Evolutionary conservation across 2,329 filamentous ascomycete genomes (phyloP), one percentile per base, ranked within the genome.

Genomic region (Intubia oerlemansii): DNA sequence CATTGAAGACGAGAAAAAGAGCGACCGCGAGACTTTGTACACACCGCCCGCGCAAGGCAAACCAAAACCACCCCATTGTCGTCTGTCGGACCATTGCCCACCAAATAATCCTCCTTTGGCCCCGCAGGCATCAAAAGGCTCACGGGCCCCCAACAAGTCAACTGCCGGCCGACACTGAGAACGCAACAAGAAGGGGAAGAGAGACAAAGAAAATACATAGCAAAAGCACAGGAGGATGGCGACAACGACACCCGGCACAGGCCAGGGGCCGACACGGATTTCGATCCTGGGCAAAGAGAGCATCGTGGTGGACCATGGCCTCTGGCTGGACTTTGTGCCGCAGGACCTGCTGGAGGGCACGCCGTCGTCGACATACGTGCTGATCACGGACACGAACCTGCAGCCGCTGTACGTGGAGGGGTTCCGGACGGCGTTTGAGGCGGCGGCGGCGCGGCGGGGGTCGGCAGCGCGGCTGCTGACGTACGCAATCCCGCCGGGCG

Each of bases 301-400:
- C 44, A 95, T 98, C 41, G 62, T 93, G 38, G 74, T 93, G 44
- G 81, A 93, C 47, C 81, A 91, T 48, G 80, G 76, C 38, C 66
- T 98, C 32, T 93, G 84, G 80, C 66, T 74, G 37, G 64, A 64
- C 45, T 88, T 78, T 47, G 72, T 95, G 37, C 70, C 73, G 30
- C 54, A 71, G 40, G 85, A 98, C 51, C 62, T 98, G 32, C 59
- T 95, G 36, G 53, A 62, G 31, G 78, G 75, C 46, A 59, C 88
- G 35, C 52, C 65, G 28, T 88, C 84, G 13, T 90, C 82, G 12
- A 95, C 85, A 35, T 98, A 95, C 49, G 76, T 95, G 33, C 72
- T 98, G 36, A 79, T 98, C 44, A 95, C 88, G 50, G 88, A 98
- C 53, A 91, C 84, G 25, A 95, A 95, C 47, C 67, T 98, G 36